phyloP scores from a whole-genome alignment of 441 rosid species.

The Rhodomyrtus psidioides region DNA sequence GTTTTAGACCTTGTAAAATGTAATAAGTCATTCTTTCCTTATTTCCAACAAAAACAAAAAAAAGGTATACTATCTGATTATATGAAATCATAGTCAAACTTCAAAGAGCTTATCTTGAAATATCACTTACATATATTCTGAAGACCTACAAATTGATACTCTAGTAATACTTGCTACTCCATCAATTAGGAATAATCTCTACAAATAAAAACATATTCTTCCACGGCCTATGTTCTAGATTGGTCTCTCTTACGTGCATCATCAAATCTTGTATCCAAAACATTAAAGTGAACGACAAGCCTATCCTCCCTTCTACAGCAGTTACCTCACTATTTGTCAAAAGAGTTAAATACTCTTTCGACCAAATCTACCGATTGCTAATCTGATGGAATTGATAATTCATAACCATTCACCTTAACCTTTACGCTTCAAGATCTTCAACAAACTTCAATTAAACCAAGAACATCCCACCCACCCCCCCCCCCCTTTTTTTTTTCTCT shows the following conservation, averaged over 20 bases:
- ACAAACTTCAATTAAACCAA: not conserved
- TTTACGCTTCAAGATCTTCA: not conserved
- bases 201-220: not conserved
- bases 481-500: fast-evolving
- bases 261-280: not conserved
- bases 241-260: not conserved
- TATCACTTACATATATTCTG: not conserved
- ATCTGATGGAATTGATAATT: not conserved
- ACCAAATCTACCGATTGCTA: not conserved
- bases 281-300: not conserved
- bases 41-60: not conserved
- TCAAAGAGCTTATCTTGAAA: not conserved
- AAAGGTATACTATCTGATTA: not conserved
- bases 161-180: not conserved
- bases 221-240: not conserved
- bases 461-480: not conserved
- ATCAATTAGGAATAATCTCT: not conserved
- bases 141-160: not conserved
- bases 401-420: not conserved
- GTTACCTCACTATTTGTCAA: not conserved
- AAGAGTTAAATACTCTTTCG: not conserved
- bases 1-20: not conserved
- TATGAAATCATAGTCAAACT: not conserved
- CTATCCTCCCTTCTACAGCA: not conserved
- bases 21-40: not conserved